A percentile compares a stretch with the other conserved stretches of the same genome.
phyloP scores from a whole-genome alignment of 2,329 filamentous ascomycete genomes.

The Pyricularia pennisetigena region DNA sequence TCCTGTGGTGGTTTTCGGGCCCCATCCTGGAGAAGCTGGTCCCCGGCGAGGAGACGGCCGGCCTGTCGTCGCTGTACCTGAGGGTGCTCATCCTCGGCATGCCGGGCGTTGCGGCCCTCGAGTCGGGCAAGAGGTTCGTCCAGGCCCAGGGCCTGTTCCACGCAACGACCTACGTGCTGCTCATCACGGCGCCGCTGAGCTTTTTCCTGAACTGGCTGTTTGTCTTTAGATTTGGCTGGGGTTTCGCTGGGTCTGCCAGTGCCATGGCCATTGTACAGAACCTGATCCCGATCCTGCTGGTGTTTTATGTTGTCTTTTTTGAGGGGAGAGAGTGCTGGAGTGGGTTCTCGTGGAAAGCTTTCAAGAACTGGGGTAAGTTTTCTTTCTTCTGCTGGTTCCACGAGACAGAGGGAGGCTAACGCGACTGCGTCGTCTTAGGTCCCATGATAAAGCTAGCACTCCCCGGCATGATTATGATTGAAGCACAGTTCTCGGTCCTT shows the following conservation, averaged over 20 bases:
- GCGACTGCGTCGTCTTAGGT: slow-evolving; percentile 18
- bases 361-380: slow-evolving; percentile 19
- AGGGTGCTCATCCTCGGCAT: slow-evolving; percentile 58
- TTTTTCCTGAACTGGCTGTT: slow-evolving; percentile 65
- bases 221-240: slow-evolving; percentile 59
- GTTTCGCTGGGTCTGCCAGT: slow-evolving; percentile 73
- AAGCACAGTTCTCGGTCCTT: slow-evolving; percentile 38
- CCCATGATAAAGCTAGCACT: slow-evolving; percentile 66
- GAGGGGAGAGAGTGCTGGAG: slow-evolving; percentile 75
- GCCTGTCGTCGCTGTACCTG: slow-evolving; percentile 59
- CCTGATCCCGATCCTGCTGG: slow-evolving; percentile 65
- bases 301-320: slow-evolving; percentile 67
- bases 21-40: slow-evolving; percentile 36
- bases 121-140: slow-evolving; percentile 64
- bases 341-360: slow-evolving; percentile 50
- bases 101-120: slow-evolving; percentile 65
- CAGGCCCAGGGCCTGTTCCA: slow-evolving; percentile 70
- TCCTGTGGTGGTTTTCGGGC: slow-evolving; percentile 55
- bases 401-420: background rate
- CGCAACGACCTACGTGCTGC: slow-evolving; percentile 39
- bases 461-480: slow-evolving; percentile 63
- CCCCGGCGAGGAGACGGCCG: slow-evolving; percentile 46
- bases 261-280: slow-evolving; percentile 72
- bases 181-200: slow-evolving; percentile 53
- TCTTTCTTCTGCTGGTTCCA: too few relatives aligned